phyloP scores from a whole-genome alignment of 2,329 filamentous ascomycete species.

The Pseudophaeomoniella oleicola region DNA sequence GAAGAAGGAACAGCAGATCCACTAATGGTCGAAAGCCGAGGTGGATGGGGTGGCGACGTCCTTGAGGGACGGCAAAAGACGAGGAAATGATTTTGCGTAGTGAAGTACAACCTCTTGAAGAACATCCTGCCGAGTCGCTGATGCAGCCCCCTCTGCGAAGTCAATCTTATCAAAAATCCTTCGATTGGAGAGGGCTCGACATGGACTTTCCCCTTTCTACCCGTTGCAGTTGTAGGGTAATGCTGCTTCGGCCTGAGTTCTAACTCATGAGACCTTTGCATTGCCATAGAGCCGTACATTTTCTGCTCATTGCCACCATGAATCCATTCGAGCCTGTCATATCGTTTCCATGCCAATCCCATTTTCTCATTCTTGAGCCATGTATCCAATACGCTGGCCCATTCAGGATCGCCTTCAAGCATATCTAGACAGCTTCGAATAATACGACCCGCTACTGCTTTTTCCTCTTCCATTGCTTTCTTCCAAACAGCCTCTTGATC shows the following conservation, averaged over 20 bases:
- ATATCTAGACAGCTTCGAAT: constrained; percentile 44
- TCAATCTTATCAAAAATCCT: constrained; percentile 51
- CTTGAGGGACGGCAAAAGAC: constrained; percentile 47
- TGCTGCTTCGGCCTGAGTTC: constrained; percentile 52
- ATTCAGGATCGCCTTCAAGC: constrained; percentile 41
- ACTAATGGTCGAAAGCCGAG: constrained; percentile 31
- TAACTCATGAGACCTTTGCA: constrained; percentile 51
- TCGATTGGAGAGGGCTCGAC: constrained; percentile 49
- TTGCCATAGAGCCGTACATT: constrained; percentile 56
- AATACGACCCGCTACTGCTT: constrained; percentile 40
- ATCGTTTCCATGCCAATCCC: constrained; percentile 54
- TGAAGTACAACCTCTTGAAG: constrained; percentile 52
- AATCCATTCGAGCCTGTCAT: constrained; percentile 55
- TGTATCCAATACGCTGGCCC: constrained; percentile 41
- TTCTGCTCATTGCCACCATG: constrained; percentile 50
- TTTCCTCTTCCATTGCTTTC: constrained; percentile 30
- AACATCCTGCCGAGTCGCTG: constrained; percentile 45
- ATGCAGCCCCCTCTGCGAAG: constrained; percentile 46
- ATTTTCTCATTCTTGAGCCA: constrained; percentile 46
- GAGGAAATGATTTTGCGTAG: constrained; percentile 47
- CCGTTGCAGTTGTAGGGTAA: constrained; percentile 38
- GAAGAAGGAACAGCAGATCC: constrained; percentile 36
- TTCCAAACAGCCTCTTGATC: constrained; percentile 26
- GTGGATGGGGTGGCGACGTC: constrained; percentile 44
- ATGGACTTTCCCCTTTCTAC: constrained; percentile 20